Conservation (phyloP, 2,329 filamentous ascomycete genomes). For the Aureobasidium leucospermi region DNA sequence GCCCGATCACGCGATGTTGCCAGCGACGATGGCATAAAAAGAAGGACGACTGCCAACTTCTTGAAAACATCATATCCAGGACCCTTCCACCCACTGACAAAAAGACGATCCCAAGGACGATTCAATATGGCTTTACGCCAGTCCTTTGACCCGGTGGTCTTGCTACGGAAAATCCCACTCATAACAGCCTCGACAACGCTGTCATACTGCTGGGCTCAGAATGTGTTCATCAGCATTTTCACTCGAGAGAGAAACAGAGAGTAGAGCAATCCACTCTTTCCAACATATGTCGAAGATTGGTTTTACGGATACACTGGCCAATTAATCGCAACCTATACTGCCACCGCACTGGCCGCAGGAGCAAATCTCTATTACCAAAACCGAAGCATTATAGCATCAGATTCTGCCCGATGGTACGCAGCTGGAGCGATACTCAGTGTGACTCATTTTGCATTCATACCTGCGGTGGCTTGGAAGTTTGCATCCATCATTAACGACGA, state of each 20-base stretch:
- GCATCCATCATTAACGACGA: not conserved
- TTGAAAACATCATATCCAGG: too few relatives aligned
- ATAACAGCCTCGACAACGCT: not conserved
- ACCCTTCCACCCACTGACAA: too few relatives aligned
- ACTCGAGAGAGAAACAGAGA: not conserved
- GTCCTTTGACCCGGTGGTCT: not conserved
- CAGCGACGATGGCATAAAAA: too few relatives aligned
- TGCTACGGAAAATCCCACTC: not conserved
- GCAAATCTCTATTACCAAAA: not conserved
- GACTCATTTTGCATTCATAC: conserved; percentile 2
- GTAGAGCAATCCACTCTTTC: not conserved
- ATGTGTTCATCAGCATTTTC: conserved; percentile 3
- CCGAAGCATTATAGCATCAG: not conserved
- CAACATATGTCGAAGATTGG: conserved; percentile 1
- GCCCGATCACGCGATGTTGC: too few relatives aligned
- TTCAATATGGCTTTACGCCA: not conserved
- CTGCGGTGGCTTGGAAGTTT: not conserved
- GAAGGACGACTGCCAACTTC: too few relatives aligned
- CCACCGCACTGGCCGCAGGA: not conserved
- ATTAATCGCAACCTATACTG: not conserved
- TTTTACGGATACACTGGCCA: conserved; percentile 1
- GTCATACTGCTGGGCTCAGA: conserved; percentile 7
- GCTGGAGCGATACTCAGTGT: not conserved
- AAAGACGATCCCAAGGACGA: too few relatives aligned
- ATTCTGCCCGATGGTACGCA: conserved; percentile 1